These are phyloP conservation scores for Phytopythium litorale DNA, from an alignment of 352 stramenopile genomes.

Conservation along the genomic window DNA sequence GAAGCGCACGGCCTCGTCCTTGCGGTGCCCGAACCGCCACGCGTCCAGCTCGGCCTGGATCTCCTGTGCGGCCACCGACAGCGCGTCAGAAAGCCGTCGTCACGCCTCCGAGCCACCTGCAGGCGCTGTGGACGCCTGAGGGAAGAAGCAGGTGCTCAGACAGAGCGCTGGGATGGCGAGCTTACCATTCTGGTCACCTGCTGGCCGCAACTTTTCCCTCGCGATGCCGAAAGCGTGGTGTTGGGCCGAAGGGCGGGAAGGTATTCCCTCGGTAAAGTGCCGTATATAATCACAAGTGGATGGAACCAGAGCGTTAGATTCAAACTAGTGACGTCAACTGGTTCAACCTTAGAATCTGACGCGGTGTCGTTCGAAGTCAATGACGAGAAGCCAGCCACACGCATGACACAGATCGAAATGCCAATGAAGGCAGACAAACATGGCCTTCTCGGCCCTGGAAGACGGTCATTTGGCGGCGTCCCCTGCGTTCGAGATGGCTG, in stretches of 20 bases:
- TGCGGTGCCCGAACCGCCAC: slow-evolving; percentile 45
- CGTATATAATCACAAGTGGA: too few relatives aligned
- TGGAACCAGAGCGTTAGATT: too few relatives aligned
- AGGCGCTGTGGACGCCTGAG: not conserved
- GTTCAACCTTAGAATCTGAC: not conserved
- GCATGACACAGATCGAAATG: not conserved
- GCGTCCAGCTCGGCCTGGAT: slow-evolving; percentile 36
- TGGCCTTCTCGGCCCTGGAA: not conserved
- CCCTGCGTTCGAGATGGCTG: slow-evolving; percentile 5
- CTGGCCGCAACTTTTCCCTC: not conserved
- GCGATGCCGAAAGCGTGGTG: not conserved
- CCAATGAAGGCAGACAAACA: not conserved
- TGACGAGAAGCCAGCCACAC: not conserved
- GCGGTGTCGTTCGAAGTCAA: not conserved
- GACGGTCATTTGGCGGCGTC: not conserved
- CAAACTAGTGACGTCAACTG: slow-evolving; percentile 2
- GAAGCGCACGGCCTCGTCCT: slow-evolving; percentile 41
- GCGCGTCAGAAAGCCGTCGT: not conserved
- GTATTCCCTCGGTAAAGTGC: not conserved
- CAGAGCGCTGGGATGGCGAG: not conserved
- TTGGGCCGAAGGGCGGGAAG: not conserved
- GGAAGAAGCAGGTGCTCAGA: not conserved
- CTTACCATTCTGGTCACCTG: not conserved
- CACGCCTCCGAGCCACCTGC: too few relatives aligned
- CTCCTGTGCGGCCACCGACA: slow-evolving; percentile 20